phyloP scores from a whole-genome alignment of 2,329 filamentous ascomycete genomes.

The Drechslera avenae region DNA sequence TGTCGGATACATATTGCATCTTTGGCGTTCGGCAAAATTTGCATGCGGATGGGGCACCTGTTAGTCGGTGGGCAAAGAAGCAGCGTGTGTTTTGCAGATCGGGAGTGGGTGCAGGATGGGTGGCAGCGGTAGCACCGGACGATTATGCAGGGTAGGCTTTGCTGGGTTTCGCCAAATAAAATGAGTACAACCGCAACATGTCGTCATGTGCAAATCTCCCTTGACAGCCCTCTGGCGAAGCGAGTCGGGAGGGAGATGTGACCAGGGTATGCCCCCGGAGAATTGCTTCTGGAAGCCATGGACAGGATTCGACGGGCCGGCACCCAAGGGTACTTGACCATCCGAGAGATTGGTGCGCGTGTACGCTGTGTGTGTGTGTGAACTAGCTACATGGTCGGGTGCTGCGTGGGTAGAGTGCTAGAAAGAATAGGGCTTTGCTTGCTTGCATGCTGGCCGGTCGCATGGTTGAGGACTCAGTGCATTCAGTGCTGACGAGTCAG shows the following conservation, averaged over 20 bases:
- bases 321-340: not conserved
- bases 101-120: conserved; percentile 4
- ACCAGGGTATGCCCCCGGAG: conserved; percentile 6
- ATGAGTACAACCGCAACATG: conserved; percentile 20
- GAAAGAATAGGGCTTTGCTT: not conserved
- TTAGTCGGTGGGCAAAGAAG: conserved; percentile 15
- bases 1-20: conserved; percentile 31
- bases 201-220: conserved; percentile 27
- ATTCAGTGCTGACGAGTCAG: conserved; percentile 26
- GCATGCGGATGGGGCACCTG: conserved; percentile 19
- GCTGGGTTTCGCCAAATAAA: conserved; percentile 16
- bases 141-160: conserved; percentile 15
- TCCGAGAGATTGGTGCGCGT: conserved; percentile 6
- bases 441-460: not conserved
- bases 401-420: no score
- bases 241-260: conserved; percentile 11
- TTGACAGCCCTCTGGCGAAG: conserved; percentile 10
- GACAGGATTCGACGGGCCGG: conserved; percentile 10
- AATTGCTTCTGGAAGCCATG: conserved; percentile 8
- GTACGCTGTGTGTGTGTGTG: no score
- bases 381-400: no score
- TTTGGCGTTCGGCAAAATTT: conserved; percentile 42
- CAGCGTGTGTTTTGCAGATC: conserved; percentile 19
- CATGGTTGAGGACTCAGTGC: conserved; percentile 15
- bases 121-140: conserved; percentile 5